Evolutionary conservation across 2,329 filamentous ascomycete species (phyloP).

Genomic region (Alternaria rosae): DNA sequence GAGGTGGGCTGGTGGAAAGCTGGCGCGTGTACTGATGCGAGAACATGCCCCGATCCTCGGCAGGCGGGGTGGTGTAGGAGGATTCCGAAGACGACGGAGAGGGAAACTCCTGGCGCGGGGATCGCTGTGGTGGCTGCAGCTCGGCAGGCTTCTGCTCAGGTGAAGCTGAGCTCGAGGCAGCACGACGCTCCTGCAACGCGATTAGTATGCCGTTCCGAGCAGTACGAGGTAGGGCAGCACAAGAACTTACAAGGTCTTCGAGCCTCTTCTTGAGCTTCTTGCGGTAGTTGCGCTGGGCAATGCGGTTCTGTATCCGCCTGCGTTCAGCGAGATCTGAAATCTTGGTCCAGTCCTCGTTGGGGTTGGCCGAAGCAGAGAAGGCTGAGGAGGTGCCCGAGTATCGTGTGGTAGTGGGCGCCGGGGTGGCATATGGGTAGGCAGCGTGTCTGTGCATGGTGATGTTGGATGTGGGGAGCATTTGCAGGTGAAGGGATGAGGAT

Average conservation of each 20-base stretch:
- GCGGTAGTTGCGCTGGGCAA: slow-evolving; percentile 97
- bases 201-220: slow-evolving; percentile 28
- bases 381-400: slow-evolving; percentile 89
- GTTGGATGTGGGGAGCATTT: slow-evolving; percentile 32
- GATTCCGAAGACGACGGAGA: slow-evolving; percentile 49
- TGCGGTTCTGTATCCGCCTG: slow-evolving; percentile 93
- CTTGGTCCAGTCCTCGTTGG: slow-evolving; percentile 99
- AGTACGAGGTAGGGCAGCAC: slow-evolving; percentile 14
- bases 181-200: slow-evolving; percentile 67
- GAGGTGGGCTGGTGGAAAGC: slow-evolving; percentile 74
- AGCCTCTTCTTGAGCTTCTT: slow-evolving; percentile 92
- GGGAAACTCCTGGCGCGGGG: slow-evolving; percentile 47
- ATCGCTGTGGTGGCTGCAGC: slow-evolving; percentile 52
- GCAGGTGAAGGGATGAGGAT: slow-evolving; percentile 15
- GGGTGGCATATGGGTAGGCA: slow-evolving; percentile 53
- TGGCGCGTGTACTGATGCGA: slow-evolving; percentile 71
- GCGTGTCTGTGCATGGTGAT: slow-evolving; percentile 56
- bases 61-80: slow-evolving; percentile 59
- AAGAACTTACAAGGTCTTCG: slow-evolving; percentile 68
- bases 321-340: slow-evolving; percentile 96
- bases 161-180: slow-evolving; percentile 68
- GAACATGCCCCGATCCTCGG: slow-evolving; percentile 71
- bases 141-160: slow-evolving; percentile 66
- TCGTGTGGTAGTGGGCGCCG: slow-evolving; percentile 57
- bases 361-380: slow-evolving; percentile 91